Evolutionary conservation across 176 grass and related monocot species (phyloP), one percentile per base, ranked within the genome.

Genomic region (Alloteropsis semialata): DNA sequence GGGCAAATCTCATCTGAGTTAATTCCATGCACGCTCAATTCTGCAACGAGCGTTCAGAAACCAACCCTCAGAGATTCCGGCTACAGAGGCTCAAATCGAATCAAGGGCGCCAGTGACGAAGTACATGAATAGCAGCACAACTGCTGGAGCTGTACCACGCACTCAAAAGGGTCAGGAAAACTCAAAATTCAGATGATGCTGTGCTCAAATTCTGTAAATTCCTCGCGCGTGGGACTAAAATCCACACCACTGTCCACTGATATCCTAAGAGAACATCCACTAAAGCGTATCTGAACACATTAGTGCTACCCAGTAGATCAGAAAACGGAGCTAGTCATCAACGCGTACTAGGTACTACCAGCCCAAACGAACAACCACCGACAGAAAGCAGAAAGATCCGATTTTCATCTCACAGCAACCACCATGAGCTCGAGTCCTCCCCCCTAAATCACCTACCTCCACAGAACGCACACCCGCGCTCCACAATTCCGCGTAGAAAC

Each of bases 401-500:
- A 49, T 24, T 80, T 75, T 75, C 24, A 22, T 18, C 14, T 11
- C 41, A 45, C 50, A 42, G 18, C 30, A 9, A 22, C 49, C 78
- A 17, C 17, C 54, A 38, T 18, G 63, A 70, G 29, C 72, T 7
- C 55, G 15, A 38, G 12, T 27, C 22, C 27, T 3, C 12, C 10
- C 16, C 55, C 33, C 9, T n/a, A 51, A 61, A 68, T 59, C 66
- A 29, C 73, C 58, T 13, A 33, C 37, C 28, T 19, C 65, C 6
- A 9, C 17, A 29, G 54, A 22, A 14, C 16, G 4, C 37, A 46
- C 29, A 32, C n/a, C 55, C 24, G 4, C 37, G 57, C 29, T 15
- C 60, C 87, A 5, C 30, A 83, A 79, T 83, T 83, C 57, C 57
- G 1, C 57, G 66, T 41, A 69, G 63, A 83, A 82, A 58, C 61